phyloP scores from a whole-genome alignment of 441 rosid genomes.

The Adansonia rubrostipa region DNA sequence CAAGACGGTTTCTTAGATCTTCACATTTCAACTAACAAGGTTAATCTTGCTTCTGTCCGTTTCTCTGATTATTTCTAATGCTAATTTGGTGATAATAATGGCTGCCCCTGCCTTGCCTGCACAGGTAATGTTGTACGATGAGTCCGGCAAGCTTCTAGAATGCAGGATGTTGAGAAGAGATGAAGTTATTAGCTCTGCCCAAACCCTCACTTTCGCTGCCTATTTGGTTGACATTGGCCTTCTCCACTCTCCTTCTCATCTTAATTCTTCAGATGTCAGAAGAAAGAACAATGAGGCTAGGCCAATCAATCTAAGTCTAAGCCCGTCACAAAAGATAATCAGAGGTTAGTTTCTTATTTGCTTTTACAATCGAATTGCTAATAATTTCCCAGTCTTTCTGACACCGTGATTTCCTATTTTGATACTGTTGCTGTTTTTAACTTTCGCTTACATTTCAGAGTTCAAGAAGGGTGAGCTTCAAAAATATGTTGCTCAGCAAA shows the following conservation, averaged over 20 bases:
- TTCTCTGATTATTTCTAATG: background rate
- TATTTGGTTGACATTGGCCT: conserved; percentile 75
- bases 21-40: conserved; percentile 58
- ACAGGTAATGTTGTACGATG: conserved; percentile 77
- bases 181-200: conserved; percentile 58
- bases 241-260: conserved; percentile 35
- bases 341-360: conserved; percentile 39
- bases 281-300: conserved; percentile 35
- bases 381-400: background rate
- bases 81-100: background rate
- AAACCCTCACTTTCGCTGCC: conserved; percentile 62
- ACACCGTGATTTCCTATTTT: background rate
- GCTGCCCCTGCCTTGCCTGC: background rate
- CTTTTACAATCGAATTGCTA: background rate
- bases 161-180: conserved; percentile 64
- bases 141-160: conserved; percentile 65
- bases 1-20: conserved; percentile 79
- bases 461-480: conserved; percentile 59
- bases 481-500: conserved; percentile 42
- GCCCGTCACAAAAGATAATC: conserved; percentile 53
- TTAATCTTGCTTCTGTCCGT: background rate
- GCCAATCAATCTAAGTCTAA: conserved; percentile 32
- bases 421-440: background rate
- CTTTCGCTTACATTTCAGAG: conserved; percentile 42
- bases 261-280: conserved; percentile 40